Evolutionary conservation across 164 flowering plant genomes (phyloP).

Genomic region (Kalanchoe fedtschenkoi): DNA sequence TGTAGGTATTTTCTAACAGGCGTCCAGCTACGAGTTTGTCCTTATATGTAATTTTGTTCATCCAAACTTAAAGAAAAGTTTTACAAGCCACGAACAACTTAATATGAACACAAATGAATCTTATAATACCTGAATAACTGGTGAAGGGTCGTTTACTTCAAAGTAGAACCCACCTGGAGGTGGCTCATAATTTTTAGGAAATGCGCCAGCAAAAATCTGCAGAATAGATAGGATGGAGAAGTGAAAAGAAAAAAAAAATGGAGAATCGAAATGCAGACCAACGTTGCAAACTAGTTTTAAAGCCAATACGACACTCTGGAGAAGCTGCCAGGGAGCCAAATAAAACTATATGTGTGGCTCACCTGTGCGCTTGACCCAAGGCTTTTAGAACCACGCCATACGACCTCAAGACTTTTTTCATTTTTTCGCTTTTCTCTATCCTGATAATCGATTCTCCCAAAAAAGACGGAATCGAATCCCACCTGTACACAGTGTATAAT

Average conservation of each 20-base stretch:
- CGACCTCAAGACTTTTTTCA: slow-evolving; percentile 39
- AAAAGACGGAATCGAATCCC: slow-evolving; percentile 59
- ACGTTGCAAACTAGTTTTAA: neutral
- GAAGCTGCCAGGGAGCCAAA: neutral
- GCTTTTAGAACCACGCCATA: slow-evolving; percentile 38
- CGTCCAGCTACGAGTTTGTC: neutral
- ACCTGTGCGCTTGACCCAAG: slow-evolving; percentile 40
- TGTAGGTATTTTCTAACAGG: neutral
- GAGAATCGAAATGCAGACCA: neutral
- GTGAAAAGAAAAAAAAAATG: too few species aligned
- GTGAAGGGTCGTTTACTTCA: slow-evolving; percentile 37
- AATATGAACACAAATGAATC: neutral
- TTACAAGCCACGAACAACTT: neutral
- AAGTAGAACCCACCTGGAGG: slow-evolving; percentile 43
- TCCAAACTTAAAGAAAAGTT: neutral
- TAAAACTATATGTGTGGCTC: neutral
- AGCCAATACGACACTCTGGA: neutral
- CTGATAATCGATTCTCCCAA: slow-evolving; percentile 43
- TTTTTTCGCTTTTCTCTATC: slow-evolving; percentile 31
- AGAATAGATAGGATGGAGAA: neutral
- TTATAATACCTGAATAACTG: slow-evolving; percentile 32
- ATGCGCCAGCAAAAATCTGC: slow-evolving; percentile 44
- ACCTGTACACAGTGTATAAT: slow-evolving; percentile 27
- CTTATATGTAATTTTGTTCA: neutral
- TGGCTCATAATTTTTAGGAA: slow-evolving; percentile 41